Evolutionary conservation across 179 eudicot genomes (phyloP).

Genomic region (Silene noctiflora): DNA sequence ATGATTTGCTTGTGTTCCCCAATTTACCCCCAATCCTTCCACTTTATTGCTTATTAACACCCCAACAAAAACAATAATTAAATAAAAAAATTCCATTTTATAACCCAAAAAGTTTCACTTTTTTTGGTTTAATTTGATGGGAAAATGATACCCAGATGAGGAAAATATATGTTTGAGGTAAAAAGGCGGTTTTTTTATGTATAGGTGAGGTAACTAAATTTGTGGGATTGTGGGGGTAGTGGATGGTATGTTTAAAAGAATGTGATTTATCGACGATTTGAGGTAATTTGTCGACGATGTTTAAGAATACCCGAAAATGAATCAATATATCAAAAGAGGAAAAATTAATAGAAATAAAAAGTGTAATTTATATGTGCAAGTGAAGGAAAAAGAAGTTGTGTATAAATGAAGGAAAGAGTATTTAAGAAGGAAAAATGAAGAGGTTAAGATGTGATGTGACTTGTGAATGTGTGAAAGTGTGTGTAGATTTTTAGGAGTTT

Average conservation of each 20-base stretch:
- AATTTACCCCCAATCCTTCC: slow-evolving; percentile 65
- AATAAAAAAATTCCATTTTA: slow-evolving; percentile 9
- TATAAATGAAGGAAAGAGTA: background rate
- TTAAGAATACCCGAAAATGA: too few species aligned
- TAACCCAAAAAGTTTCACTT: background rate
- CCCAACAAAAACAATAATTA: background rate
- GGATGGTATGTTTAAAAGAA: background rate
- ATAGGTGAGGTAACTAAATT: background rate
- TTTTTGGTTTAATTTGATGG: background rate
- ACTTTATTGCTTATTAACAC: slow-evolving; percentile 16
- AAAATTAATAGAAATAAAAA: too few species aligned
- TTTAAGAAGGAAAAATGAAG: background rate
- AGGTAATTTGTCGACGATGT: background rate
- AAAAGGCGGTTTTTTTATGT: background rate
- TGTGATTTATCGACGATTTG: background rate
- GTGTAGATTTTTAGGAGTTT: too few species aligned
- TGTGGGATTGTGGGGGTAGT: slow-evolving; percentile 2
- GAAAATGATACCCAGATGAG: background rate
- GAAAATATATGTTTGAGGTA: background rate
- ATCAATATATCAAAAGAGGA: too few species aligned
- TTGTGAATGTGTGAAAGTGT: background rate
- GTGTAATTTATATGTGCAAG: background rate
- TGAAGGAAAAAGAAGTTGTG: background rate
- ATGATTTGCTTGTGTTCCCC: slow-evolving; percentile 85
- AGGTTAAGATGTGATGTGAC: background rate